A percentile compares a stretch with the other conserved stretches of the same genome.
phyloP scores from a whole-genome alignment of 495 filamentous ascomycete genomes.

The Aspergillus indologenus region DNA sequence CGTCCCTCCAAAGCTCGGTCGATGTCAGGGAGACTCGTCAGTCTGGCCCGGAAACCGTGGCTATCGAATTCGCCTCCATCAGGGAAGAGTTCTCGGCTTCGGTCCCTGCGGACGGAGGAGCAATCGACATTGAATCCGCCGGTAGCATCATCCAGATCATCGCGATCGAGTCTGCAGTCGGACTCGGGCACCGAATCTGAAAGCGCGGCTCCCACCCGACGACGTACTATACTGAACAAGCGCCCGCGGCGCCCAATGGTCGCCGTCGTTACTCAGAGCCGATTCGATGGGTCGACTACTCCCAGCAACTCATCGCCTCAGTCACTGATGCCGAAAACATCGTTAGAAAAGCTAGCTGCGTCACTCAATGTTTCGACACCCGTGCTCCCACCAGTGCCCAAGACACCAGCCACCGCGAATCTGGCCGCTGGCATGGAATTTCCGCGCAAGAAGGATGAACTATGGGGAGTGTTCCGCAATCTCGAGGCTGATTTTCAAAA shows the following conservation, averaged over 20 bases:
- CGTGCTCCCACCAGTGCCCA: constrained; percentile 52
- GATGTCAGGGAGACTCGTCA: constrained; percentile 64
- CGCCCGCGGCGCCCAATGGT: constrained; percentile 51
- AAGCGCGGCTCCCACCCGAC: constrained; percentile 28
- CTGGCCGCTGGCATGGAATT: constrained; percentile 42
- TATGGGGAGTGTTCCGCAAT: constrained; percentile 81
- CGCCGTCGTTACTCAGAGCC: constrained; percentile 47
- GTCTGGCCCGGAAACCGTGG: constrained; percentile 67
- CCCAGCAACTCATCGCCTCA: constrained; percentile 49
- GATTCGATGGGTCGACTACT: constrained; percentile 38
- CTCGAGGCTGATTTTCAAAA: constrained; percentile 82
- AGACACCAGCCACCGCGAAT: constrained; percentile 30
- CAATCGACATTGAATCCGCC: constrained; percentile 32
- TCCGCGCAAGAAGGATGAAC: constrained; percentile 68
- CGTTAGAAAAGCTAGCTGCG: constrained; percentile 55
- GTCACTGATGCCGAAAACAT: constrained; percentile 54
- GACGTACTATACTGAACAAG: constrained; percentile 41
- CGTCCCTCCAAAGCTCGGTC: constrained; percentile 47
- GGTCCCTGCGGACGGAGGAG: constrained; percentile 36
- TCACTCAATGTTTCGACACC: constrained; percentile 44
- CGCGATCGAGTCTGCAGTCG: constrained; percentile 7
- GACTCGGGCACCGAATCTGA: constrained; percentile 33
- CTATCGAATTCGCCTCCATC: constrained; percentile 56
- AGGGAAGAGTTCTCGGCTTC: constrained; percentile 35
- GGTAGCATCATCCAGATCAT: constrained; percentile 8